Evolutionary conservation across 768 basidiomycete genomes (phyloP).

Genomic region (Russula vinacea): DNA sequence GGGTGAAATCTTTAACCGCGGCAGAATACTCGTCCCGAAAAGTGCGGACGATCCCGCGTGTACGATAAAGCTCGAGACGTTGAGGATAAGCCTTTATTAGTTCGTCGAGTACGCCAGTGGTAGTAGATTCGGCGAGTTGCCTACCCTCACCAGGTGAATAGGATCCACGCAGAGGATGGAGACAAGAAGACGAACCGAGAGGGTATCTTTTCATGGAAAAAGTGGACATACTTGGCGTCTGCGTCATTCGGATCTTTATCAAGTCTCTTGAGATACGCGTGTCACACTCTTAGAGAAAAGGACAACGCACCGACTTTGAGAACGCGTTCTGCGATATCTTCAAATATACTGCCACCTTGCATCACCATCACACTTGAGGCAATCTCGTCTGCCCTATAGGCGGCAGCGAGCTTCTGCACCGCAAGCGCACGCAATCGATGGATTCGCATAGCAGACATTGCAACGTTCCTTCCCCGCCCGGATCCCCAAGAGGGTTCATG

Average conservation of each 20-base stretch:
- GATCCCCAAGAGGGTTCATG: constrained; percentile 54
- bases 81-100: constrained; percentile 73
- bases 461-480: constrained; percentile 64
- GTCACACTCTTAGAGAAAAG: not conserved
- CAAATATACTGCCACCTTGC: constrained; percentile 91
- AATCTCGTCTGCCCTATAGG: constrained; percentile 85
- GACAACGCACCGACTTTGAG: constrained; percentile 56
- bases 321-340: constrained; percentile 87
- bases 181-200: constrained; percentile 59
- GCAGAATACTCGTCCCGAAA: constrained; percentile 78
- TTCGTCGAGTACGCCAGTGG: constrained; percentile 72
- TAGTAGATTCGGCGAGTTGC: constrained; percentile 82
- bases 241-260: constrained; percentile 64
- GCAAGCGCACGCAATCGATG: constrained; percentile 78
- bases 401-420: constrained; percentile 81
- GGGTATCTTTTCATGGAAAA: constrained; percentile 94
- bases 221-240: constrained; percentile 86
- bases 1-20: constrained; percentile 77
- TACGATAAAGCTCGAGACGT: constrained; percentile 79
- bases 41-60: constrained; percentile 82
- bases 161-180: constrained; percentile 21
- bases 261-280: not conserved
- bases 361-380: constrained; percentile 93
- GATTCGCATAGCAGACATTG: constrained; percentile 82
- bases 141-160: constrained; percentile 41